Conservation (phyloP, 2,329 filamentous ascomycete species). For the Chaetomium sp. region DNA sequence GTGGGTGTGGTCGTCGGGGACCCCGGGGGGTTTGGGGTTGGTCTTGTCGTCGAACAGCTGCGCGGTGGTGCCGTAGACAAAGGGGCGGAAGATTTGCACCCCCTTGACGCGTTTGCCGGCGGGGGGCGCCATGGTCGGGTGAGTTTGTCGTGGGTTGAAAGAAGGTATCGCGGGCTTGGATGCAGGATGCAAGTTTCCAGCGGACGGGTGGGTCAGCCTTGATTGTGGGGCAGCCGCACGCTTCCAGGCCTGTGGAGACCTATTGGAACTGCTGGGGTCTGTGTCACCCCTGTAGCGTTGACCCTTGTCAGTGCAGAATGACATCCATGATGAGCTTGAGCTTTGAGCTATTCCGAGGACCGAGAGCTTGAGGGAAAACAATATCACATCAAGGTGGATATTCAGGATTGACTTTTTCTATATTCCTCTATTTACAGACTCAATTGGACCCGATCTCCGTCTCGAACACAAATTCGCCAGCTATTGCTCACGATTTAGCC, state of each 20-base stretch:
- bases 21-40: constrained; percentile 68
- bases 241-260: not conserved
- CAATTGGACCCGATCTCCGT: no score
- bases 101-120: constrained; percentile 60
- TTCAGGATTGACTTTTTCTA: no score
- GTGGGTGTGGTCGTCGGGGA: constrained; percentile 89
- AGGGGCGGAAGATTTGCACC: constrained; percentile 57
- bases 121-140: constrained; percentile 55
- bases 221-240: constrained; percentile 19
- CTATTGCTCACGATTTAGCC: no score
- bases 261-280: not conserved
- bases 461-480: no score
- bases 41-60: constrained; percentile 68
- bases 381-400: not conserved
- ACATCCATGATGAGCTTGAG: not conserved
- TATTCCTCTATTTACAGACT: no score
- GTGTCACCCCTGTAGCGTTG: constrained; percentile 12
- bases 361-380: not conserved
- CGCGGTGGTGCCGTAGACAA: constrained; percentile 74
- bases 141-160: no score
- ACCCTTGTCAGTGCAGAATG: not conserved
- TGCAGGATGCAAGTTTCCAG: not conserved
- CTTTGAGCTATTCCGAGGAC: not conserved
- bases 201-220: constrained; percentile 4
- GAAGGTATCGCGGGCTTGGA: not conserved